Conservation (phyloP, 108 stramenopile species). For the Asterionellopsis glacialis region DNA sequence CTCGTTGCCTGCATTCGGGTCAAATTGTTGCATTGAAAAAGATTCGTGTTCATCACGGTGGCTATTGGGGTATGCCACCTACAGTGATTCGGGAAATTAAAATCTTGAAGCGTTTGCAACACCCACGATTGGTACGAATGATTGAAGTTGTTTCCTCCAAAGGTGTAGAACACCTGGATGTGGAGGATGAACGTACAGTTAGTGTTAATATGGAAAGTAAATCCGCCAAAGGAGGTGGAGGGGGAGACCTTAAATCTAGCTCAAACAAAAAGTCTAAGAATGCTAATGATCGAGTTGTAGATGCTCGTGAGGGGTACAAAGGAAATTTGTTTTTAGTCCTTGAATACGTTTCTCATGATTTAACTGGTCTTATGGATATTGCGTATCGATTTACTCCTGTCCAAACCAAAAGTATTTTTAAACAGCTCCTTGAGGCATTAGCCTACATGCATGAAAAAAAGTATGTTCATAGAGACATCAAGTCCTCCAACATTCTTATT, state of each 20-base stretch:
- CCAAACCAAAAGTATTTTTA: conserved; percentile 69
- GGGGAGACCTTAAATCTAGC: conserved; percentile 10
- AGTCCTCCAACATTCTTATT: conserved; percentile 90
- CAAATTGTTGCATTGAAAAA: conserved; percentile 79
- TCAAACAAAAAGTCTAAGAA: conserved; percentile 24
- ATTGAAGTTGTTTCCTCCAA: conserved; percentile 82
- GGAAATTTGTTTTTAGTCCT: conserved; percentile 79
- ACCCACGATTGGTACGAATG: conserved; percentile 72
- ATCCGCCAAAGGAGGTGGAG: conserved; percentile 12
- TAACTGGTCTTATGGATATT: conserved; percentile 81
- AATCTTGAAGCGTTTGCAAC: conserved; percentile 70
- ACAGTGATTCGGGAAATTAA: conserved; percentile 84
- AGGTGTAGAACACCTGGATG: conserved; percentile 72
- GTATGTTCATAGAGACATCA: conserved; percentile 78
- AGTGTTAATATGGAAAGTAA: conserved; percentile 19
- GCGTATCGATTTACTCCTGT: conserved; percentile 61
- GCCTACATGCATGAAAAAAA: conserved; percentile 73
- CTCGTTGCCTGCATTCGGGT: conserved; percentile 45
- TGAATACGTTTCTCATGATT: conserved; percentile 81
- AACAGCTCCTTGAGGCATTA: conserved; percentile 68
- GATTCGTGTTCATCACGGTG: conserved; percentile 63
- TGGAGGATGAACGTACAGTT: conserved; percentile 53
- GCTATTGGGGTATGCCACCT: conserved; percentile 67
- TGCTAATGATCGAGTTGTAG: conserved; percentile 19
- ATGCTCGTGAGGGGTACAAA: conserved; percentile 74